Evolutionary conservation across 495 filamentous ascomycete genomes (phyloP).

Genomic region (Lentithecium fluviatile): DNA sequence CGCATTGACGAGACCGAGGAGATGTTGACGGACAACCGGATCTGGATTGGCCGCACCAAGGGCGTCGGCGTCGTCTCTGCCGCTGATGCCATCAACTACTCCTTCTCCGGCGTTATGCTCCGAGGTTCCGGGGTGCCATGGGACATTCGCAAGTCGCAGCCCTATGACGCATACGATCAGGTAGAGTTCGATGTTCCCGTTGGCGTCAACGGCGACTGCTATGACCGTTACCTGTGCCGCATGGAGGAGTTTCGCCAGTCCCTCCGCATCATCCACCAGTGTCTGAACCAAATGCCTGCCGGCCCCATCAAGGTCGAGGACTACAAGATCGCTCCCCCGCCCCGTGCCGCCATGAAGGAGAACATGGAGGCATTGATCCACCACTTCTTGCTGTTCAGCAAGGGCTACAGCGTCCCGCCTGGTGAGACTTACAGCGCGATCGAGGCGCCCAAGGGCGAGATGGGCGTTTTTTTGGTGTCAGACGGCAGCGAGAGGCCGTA

Average conservation of each 20-base stretch:
- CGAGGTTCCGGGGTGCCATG: conserved; percentile 95
- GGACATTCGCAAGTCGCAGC: conserved; percentile 93
- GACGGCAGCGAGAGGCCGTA: conserved; percentile 96
- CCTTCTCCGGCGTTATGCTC: conserved; percentile 96
- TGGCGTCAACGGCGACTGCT: conserved; percentile 96
- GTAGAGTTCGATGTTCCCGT: conserved; percentile 99
- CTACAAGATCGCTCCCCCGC: conserved; percentile 97
- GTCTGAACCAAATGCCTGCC: conserved; percentile 96
- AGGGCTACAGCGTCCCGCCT: conserved; percentile 96
- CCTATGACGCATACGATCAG: conserved; percentile 95
- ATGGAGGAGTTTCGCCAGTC: conserved; percentile 99
- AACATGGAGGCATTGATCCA: conserved; percentile 99
- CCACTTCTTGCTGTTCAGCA: conserved; percentile 97
- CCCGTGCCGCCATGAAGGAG: conserved; percentile 98
- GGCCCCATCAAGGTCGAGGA: conserved; percentile 94
- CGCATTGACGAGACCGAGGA: conserved; percentile 99
- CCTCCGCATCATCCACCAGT: conserved; percentile 97
- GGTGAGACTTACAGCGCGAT: conserved; percentile 98
- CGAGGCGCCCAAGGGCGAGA: conserved; percentile 98
- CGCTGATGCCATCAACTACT: conserved; percentile 89
- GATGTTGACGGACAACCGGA: conserved; percentile 97
- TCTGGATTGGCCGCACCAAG: conserved; percentile 92
- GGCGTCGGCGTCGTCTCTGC: conserved; percentile 90
- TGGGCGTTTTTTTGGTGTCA: conserved; percentile 96
- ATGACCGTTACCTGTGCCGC: conserved; percentile 96